phyloP scores from a whole-genome alignment of 768 basidiomycete species.

The Infundibulicybe gibba region DNA sequence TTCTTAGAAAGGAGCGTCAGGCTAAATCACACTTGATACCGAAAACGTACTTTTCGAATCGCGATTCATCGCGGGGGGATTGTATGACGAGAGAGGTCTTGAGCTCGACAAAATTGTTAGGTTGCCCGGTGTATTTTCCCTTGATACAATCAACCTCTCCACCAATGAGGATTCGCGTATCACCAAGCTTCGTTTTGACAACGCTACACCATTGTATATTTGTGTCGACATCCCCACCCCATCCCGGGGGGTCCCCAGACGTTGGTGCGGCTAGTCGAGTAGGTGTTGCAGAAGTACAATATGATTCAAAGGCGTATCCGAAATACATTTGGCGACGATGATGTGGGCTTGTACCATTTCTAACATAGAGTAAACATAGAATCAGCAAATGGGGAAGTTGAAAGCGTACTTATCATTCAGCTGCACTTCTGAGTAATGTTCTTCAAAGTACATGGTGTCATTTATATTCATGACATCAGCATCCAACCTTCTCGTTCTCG shows the following conservation, averaged over 20 bases:
- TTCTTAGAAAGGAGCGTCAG: conserved; percentile 58
- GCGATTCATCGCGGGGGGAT: conserved; percentile 57
- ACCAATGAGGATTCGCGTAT: conserved; percentile 70
- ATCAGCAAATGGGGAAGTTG: background rate
- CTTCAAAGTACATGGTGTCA: conserved; percentile 73
- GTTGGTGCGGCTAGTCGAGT: conserved; percentile 15
- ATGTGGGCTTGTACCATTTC: conserved; percentile 62
- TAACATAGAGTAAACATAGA: conserved; percentile 21
- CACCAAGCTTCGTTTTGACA: conserved; percentile 80
- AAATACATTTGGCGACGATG: conserved; percentile 71
- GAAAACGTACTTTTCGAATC: conserved; percentile 69
- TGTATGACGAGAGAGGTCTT: conserved; percentile 81
- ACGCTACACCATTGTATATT: conserved; percentile 91
- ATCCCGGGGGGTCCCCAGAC: conserved; percentile 42
- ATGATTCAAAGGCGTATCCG: conserved; percentile 89
- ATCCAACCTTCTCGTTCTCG: conserved; percentile 75
- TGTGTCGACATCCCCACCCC: conserved; percentile 82
- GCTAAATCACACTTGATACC: conserved; percentile 26
- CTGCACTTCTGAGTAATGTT: conserved; percentile 57
- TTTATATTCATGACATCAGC: conserved; percentile 73
- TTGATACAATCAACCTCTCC: conserved; percentile 91
- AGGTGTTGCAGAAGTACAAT: conserved; percentile 60
- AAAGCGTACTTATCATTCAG: conserved; percentile 60
- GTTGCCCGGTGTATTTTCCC: conserved; percentile 60
- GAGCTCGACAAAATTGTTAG: conserved; percentile 76